These are phyloP conservation scores for Corylus avellana DNA, from an alignment of 306 rosid species.

Conservation along the genomic window DNA sequence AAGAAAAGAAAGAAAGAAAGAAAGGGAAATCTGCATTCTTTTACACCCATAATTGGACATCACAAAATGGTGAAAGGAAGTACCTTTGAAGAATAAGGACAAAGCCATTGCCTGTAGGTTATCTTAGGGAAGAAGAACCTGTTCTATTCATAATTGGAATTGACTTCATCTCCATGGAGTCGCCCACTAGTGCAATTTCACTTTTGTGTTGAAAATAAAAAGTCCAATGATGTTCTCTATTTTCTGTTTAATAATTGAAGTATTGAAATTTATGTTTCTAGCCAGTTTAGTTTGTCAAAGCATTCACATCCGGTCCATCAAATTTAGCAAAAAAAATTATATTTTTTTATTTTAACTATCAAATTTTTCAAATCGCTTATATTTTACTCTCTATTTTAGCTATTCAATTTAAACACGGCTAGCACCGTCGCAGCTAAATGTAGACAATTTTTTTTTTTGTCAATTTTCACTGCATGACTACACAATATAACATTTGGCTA, in stretches of 20 bases:
- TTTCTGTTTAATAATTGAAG: slow-evolving; percentile 8
- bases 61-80: slow-evolving; percentile 1
- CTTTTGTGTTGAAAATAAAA: background rate
- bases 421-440: no score
- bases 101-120: background rate
- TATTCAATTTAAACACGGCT: no score
- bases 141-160: slow-evolving; percentile 18
- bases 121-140: slow-evolving; percentile 8
- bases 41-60: slow-evolving; percentile 9
- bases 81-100: background rate
- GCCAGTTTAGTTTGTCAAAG: background rate
- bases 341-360: no score
- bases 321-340: no score
- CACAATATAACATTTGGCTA: no score
- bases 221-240: background rate
- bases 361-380: no score
- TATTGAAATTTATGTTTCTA: background rate
- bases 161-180: slow-evolving; percentile 22
- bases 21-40: slow-evolving; percentile 4
- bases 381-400: no score
- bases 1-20: background rate
- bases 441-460: no score
- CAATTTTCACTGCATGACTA: no score
- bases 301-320: no score
- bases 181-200: slow-evolving; percentile 21